Evolutionary conservation across 2,329 filamentous ascomycete species (phyloP).

Genomic region (Colletotrichum phormii): DNA sequence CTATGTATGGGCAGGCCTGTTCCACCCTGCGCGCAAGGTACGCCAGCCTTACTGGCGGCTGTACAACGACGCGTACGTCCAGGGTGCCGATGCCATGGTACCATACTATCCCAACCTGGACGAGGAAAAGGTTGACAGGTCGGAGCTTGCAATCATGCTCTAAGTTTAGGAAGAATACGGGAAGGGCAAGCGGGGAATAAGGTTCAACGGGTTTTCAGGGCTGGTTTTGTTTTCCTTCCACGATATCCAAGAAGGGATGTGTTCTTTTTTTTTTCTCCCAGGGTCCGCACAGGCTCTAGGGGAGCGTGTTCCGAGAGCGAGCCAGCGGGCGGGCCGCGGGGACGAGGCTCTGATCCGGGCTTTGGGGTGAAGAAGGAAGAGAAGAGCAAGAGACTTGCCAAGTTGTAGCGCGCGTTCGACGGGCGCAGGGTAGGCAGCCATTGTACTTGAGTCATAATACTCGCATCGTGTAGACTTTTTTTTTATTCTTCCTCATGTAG

Average conservation of each 20-base stretch:
- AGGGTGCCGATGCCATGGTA: slow-evolving; percentile 92
- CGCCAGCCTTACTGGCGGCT: slow-evolving; percentile 94
- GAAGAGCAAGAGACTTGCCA: not conserved
- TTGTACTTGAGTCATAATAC: slow-evolving; percentile 37
- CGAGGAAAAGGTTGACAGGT: slow-evolving; percentile 81
- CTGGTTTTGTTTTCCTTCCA: not conserved
- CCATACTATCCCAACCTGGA: slow-evolving; percentile 93
- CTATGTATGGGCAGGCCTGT: slow-evolving; percentile 97
- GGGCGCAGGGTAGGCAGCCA: slow-evolving; percentile 13
- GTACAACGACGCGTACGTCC: slow-evolving; percentile 97
- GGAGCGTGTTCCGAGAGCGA: not conserved
- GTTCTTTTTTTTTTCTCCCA: not conserved
- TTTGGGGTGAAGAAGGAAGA: not conserved
- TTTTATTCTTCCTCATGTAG: not conserved
- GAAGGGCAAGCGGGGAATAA: not conserved
- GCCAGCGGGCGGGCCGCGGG: not conserved
- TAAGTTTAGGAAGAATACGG: slow-evolving; percentile 53
- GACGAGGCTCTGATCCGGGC: not conserved
- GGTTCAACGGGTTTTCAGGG: slow-evolving; percentile 5
- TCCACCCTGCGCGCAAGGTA: slow-evolving; percentile 96
- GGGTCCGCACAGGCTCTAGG: not conserved
- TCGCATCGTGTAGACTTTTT: slow-evolving; percentile 19
- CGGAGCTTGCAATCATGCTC: slow-evolving; percentile 86
- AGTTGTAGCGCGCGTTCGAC: not conserved
- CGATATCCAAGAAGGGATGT: slow-evolving; percentile 17